These are phyloP conservation scores for Penicillium bovifimosum DNA, from an alignment of 495 filamentous ascomycete genomes.

Conservation along the genomic window DNA sequence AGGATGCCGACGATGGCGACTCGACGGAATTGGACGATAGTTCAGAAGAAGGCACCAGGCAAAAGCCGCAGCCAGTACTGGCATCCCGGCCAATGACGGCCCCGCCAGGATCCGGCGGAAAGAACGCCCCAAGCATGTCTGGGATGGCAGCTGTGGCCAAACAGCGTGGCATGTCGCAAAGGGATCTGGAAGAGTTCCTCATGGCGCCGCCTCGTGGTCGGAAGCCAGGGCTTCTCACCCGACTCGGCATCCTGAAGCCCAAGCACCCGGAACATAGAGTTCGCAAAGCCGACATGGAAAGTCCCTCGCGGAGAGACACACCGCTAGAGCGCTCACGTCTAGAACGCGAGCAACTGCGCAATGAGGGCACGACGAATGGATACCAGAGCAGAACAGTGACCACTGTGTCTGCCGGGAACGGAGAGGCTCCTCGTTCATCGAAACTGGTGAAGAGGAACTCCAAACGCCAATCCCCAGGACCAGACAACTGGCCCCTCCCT, in stretches of 20 bases:
- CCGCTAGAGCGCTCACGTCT: constrained; percentile 33
- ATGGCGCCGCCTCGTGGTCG: constrained; percentile 31
- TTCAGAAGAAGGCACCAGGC: constrained; percentile 38
- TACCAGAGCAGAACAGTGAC: constrained; percentile 14
- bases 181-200: constrained; percentile 37
- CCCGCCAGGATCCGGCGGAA: constrained; percentile 13
- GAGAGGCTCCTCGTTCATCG: constrained; percentile 13
- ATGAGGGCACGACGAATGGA: constrained; percentile 16
- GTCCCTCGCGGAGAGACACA: constrained; percentile 27
- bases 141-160: constrained; percentile 37
- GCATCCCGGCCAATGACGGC: constrained; percentile 2
- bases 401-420: constrained; percentile 14
- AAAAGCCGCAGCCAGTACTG: constrained; percentile 8
- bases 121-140: constrained; percentile 24
- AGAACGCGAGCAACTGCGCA: constrained; percentile 24
- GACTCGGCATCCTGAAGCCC: constrained; percentile 36
- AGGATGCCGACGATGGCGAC: constrained; percentile 50
- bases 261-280: constrained; percentile 34
- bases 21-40: constrained; percentile 67
- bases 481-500: constrained; percentile 31
- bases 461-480: constrained; percentile 16
- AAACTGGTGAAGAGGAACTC: constrained; percentile 29
- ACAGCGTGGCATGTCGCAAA: constrained; percentile 38
- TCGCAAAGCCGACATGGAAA: constrained; percentile 26
- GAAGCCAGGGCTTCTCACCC: constrained; percentile 36